Conservation (phyloP, 1,139 yeast genomes). For the Kodamaea suecica region DNA sequence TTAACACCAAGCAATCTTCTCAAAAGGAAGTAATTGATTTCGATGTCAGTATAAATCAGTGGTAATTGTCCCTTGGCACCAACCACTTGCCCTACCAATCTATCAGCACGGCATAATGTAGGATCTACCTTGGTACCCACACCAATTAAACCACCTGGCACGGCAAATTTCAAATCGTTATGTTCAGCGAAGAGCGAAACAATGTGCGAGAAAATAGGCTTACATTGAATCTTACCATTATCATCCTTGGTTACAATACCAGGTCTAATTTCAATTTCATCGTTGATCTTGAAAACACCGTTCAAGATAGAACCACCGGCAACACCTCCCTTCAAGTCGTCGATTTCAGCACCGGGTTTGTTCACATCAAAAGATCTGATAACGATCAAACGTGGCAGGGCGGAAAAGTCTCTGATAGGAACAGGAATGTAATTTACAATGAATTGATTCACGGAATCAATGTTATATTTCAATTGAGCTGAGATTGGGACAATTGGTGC, state of each 20-base stretch:
- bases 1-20: constrained; percentile 98
- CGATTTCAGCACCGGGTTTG: constrained; percentile 98
- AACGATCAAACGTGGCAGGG: constrained; percentile 92
- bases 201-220: constrained; percentile 91
- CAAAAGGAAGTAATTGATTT: constrained; percentile 92
- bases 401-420: constrained; percentile 91
- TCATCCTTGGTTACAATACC: constrained; percentile 97
- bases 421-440: constrained; percentile 95
- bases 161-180: constrained; percentile 96
- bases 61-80: constrained; percentile 97
- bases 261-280: constrained; percentile 98
- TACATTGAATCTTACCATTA: constrained; percentile 89
- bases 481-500: constrained; percentile 99
- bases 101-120: constrained; percentile 97
- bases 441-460: constrained; percentile 96
- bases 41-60: constrained; percentile 93
- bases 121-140: constrained; percentile 99
- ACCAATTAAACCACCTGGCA: constrained; percentile 99
- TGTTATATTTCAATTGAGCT: constrained; percentile 97
- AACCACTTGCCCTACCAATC: constrained; percentile 98
- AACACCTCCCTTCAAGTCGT: constrained; percentile 98
- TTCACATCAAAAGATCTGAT: constrained; percentile 98
- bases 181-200: constrained; percentile 96
- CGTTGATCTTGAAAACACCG: constrained; percentile 96
- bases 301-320: constrained; percentile 98